Conservation (phyloP, 2,329 filamentous ascomycete genomes). For the Ustilaginoidea virens region DNA sequence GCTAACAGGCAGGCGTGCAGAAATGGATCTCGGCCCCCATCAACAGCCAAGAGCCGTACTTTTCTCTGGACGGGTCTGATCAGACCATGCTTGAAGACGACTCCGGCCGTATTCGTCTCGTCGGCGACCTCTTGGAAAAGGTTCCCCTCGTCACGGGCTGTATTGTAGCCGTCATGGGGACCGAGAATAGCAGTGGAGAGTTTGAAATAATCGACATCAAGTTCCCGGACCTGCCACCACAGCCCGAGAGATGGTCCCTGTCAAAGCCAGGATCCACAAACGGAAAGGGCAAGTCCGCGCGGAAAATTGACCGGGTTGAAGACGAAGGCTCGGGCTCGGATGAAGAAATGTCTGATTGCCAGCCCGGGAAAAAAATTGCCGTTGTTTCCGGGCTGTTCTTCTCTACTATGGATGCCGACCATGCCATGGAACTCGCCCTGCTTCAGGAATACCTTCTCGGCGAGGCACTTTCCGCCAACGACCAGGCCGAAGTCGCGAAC, state of each 20-base stretch:
- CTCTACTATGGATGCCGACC: slow-evolving; percentile 54
- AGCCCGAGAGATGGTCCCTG: slow-evolving; percentile 65
- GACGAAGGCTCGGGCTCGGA: slow-evolving; percentile 11
- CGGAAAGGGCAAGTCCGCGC: slow-evolving; percentile 14
- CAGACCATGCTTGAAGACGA: slow-evolving; percentile 90
- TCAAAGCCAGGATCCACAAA: slow-evolving; percentile 29
- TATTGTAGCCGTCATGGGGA: slow-evolving; percentile 87
- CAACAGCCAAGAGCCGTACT: slow-evolving; percentile 60
- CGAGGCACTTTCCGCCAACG: slow-evolving; percentile 48
- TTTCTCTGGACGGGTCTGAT: slow-evolving; percentile 40
- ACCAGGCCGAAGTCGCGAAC: slow-evolving; percentile 43
- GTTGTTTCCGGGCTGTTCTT: slow-evolving; percentile 82
- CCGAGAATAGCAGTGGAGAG: slow-evolving; percentile 81
- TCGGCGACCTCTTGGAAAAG: slow-evolving; percentile 51
- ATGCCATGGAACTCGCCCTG: slow-evolving; percentile 61
- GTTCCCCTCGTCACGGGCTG: slow-evolving; percentile 78
- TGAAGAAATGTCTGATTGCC: slow-evolving; percentile 40
- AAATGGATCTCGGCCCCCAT: slow-evolving; percentile 81
- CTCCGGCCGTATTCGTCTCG: slow-evolving; percentile 70
- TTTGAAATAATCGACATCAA: slow-evolving; percentile 86
- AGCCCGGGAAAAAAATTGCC: slow-evolving; percentile 47
- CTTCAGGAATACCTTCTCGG: slow-evolving; percentile 80
- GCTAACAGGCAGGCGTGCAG: too few species aligned
- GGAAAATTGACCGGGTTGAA: slow-evolving; percentile 23
- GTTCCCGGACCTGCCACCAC: slow-evolving; percentile 70